Evolutionary conservation across 2,329 filamentous ascomycete genomes (phyloP), one percentile per base, ranked within the genome.

Genomic region (Apiospora marii): DNA sequence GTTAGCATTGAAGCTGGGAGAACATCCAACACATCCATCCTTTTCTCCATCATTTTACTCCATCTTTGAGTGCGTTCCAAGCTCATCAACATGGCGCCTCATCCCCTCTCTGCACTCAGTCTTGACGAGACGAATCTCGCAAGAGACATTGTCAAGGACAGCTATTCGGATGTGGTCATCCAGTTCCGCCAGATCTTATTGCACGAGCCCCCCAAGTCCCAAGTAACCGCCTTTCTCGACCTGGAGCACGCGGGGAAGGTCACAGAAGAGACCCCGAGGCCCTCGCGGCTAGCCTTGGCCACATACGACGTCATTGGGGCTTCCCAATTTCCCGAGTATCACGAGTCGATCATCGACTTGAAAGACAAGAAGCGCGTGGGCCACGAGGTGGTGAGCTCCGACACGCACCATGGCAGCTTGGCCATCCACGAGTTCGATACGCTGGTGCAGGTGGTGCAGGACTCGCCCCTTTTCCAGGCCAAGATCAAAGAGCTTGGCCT

Each of bases 401-500:
- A 41, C 22, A 24, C 58, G 2, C 58, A 64, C 22, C 58, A 64
- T 22, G 58, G 58, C 19, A 64, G 58, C 10, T 22, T 64, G 19
- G 58, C 58, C 34, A 64, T 64, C 30, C 58, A 75, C 78, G 79
- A 82, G 48, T 83, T 85, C 67, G 81, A 82, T 16, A 79, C 81
- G 10, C 72, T 86, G 0, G 76, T 81, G 1, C 71, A 82, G 2
- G 76, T 76, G 22, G 77, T 80, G 30, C 71, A 78, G 24, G 72
- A 81, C 7, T 87, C 86, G 0, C 80, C 83, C 0, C 76, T 86
- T 48, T 88, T 87, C 78, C 82, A 85, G 73, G 80, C 84, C 22
- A 85, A 85, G 71, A 80, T 88, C 78, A 78, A 83, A 27, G 85
- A 87, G 75, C 85, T 88, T 69, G 76, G 77, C 4, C 78, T 88